Evolutionary conservation across 2,329 filamentous ascomycete genomes (phyloP).

Genomic region (Fusarium oligoseptatum): DNA sequence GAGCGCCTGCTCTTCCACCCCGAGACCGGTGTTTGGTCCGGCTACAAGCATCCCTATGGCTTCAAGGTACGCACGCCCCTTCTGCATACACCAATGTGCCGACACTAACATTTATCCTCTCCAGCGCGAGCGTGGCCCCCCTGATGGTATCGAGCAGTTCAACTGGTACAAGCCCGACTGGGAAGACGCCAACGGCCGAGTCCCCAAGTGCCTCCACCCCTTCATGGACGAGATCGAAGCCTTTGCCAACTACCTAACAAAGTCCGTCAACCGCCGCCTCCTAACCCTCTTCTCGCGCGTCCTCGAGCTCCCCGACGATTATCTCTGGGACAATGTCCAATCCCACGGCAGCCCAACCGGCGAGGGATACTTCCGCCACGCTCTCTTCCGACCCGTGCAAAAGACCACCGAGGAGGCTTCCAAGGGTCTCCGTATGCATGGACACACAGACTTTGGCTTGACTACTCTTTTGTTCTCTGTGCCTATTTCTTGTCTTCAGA

Average conservation of each 20-base stretch:
- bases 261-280: conserved; percentile 38
- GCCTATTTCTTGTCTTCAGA: conserved; percentile 38
- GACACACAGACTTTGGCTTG: conserved; percentile 36
- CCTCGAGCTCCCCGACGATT: conserved; percentile 38
- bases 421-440: conserved; percentile 39
- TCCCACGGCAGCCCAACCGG: conserved; percentile 40
- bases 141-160: conserved; percentile 67
- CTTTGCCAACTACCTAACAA: conserved; percentile 34
- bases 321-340: conserved; percentile 40
- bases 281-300: conserved; percentile 38
- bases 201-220: conserved; percentile 60
- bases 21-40: conserved; percentile 60
- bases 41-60: conserved; percentile 63
- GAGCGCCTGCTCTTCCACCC: conserved; percentile 61
- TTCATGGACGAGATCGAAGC: conserved; percentile 41
- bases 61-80: conserved; percentile 51
- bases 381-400: conserved; percentile 34
- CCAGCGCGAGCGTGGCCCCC: conserved; percentile 56
- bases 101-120: not conserved
- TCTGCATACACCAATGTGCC: no score
- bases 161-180: conserved; percentile 65
- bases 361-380: conserved; percentile 39
- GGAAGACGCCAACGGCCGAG: conserved; percentile 54
- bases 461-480: conserved; percentile 34
- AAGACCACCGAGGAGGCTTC: conserved; percentile 35